Conservation (phyloP, 2,329 filamentous ascomycete species). For the Metarhizium rileyi region DNA sequence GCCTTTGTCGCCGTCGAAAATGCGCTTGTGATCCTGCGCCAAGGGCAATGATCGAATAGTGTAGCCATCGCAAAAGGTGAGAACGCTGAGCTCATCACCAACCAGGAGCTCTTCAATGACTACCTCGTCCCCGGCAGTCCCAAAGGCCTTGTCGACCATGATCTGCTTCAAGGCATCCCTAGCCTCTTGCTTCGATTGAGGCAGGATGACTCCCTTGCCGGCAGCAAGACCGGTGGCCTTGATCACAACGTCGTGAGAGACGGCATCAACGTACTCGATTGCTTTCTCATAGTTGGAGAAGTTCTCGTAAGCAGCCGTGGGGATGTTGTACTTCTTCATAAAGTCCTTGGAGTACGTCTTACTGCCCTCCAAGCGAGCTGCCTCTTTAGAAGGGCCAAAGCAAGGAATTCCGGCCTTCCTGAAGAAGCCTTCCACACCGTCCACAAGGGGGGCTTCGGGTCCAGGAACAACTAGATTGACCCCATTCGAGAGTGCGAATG, state of each 20-base stretch:
- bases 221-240: conserved; percentile 89
- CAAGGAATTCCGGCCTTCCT: conserved; percentile 60
- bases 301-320: conserved; percentile 84
- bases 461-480: conserved; percentile 83
- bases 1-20: conserved; percentile 80
- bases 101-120: conserved; percentile 92
- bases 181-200: conserved; percentile 71
- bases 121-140: conserved; percentile 76
- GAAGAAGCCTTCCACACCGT: conserved; percentile 81
- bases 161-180: conserved; percentile 74
- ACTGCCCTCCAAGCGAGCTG: conserved; percentile 86
- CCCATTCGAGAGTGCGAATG: conserved; percentile 60
- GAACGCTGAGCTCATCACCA: conserved; percentile 84
- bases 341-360: conserved; percentile 98
- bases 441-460: conserved; percentile 88
- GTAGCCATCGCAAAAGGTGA: conserved; percentile 86
- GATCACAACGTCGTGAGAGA: conserved; percentile 73
- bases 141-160: conserved; percentile 84
- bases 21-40: conserved; percentile 94
- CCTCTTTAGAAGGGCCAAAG: conserved; percentile 78
- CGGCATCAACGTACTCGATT: conserved; percentile 59
- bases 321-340: conserved; percentile 84
- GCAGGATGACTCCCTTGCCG: conserved; percentile 92
- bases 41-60: conserved; percentile 76
- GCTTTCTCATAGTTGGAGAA: conserved; percentile 71